Base-by-base conservation (phyloP, 2,329 filamentous ascomycete species). In the Allantophomopsis cytisporea region DNA sequence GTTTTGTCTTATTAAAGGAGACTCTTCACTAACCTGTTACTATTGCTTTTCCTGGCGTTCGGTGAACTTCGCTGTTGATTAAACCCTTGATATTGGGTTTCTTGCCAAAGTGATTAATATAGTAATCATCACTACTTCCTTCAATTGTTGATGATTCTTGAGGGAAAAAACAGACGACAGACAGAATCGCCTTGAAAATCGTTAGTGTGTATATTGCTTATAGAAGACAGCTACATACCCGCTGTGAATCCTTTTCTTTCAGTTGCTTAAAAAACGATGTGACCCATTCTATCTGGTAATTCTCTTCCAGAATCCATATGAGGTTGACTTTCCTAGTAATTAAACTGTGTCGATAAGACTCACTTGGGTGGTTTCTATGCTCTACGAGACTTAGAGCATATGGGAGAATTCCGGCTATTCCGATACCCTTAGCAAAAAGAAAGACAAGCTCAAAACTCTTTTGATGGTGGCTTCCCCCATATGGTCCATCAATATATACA, bases 391-490 rank as follows among this genome's bases (percentile, higher is more conserved):
- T 14, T 14, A 14, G 16, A 5, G 37, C 37, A 38, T 48, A 47
- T 11, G 40, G 33, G 17, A 50, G 38, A 14, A 50, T 37, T 8
- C 47, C 46, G 8, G 39, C 40, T 21, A 50, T 50, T 11, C 45
- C 43, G 14, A 48, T 48, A 16, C 45, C 47, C 23, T 48, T 44
- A 10, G 39, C 42, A 23, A 45, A 23, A 6, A 50, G 37, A 8
- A 50, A 40, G 12, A 48, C 45, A 4, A 34, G 47, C 11, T 50
- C 39, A 38, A 41, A 50, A 13, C 36, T 16, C 30, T 47, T 31
- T 2, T 47, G 35, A 11, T 36, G 20, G 7, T 43, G 28, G 31
- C 48, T 37, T 20, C 38, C 28, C 7, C 47, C 41, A 35, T 48
- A 48, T 5, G 40, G 43, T 15, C 47, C 43, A 18, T 50, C 41